These are phyloP conservation scores for Thalia dealbata DNA, from an alignment of 176 grass and related monocot species.

Conservation along the genomic window DNA sequence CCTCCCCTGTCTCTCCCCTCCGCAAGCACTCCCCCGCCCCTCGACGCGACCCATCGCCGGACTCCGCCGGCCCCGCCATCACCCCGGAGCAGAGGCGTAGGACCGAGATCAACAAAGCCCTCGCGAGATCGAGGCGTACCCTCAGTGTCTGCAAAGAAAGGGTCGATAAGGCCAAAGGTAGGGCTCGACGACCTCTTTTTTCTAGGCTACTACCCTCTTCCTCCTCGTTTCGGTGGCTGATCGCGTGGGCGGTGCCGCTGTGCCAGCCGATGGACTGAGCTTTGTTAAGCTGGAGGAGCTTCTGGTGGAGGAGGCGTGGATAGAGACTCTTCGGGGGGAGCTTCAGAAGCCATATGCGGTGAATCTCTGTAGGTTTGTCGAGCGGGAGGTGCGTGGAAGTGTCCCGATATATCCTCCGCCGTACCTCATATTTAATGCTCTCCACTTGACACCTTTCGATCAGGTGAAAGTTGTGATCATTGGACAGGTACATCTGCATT, in stretches of 20 bases:
- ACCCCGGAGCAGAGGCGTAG: conserved; percentile 51
- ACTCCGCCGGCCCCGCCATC: conserved; percentile 7
- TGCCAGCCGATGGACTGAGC: conserved; percentile 25
- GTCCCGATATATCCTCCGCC: conserved; percentile 66
- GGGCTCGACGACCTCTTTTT: not conserved
- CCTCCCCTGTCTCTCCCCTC: conserved; percentile 25
- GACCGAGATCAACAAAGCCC: conserved; percentile 66
- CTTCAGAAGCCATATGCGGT: conserved; percentile 67
- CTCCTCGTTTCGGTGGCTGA: not conserved
- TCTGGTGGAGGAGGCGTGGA: conserved; percentile 74
- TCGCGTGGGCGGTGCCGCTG: not conserved
- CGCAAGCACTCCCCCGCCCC: not conserved
- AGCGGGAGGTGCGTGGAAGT: conserved; percentile 41
- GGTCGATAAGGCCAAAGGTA: conserved; percentile 73
- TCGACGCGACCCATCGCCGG: conserved; percentile 1
- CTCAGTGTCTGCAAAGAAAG: conserved; percentile 40
- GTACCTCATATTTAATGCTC: conserved; percentile 74
- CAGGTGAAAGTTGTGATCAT: conserved; percentile 85
- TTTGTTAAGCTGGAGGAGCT: conserved; percentile 77
- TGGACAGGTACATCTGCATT: conserved; percentile 51
- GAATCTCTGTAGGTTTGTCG: conserved; percentile 69
- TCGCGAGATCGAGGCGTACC: conserved; percentile 49
- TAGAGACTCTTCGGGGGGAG: conserved; percentile 46
- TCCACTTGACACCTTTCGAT: conserved; percentile 72
- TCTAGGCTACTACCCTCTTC: conserved; percentile 17